Conservation (phyloP, 2,329 filamentous ascomycete genomes). For the Sclerotinia minor region DNA sequence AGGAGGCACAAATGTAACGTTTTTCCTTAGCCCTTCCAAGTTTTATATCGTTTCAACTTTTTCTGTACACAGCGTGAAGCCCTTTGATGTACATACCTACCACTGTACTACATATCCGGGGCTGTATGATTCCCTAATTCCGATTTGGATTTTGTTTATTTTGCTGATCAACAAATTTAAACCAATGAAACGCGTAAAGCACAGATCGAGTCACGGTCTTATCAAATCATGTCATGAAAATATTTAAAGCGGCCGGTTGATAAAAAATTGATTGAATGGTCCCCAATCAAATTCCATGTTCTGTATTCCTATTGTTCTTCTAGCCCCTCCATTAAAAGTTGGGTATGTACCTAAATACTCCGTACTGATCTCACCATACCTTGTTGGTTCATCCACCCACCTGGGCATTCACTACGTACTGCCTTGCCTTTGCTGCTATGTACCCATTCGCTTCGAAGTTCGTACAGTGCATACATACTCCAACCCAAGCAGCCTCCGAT, state of each 20-base stretch:
- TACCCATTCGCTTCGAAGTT: too few relatives aligned
- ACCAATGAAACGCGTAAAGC: slow-evolving; percentile 15
- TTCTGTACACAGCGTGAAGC: neutral
- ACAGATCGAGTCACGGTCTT: neutral
- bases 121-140: neutral
- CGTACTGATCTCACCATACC: neutral
- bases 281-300: neutral
- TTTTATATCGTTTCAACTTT: neutral
- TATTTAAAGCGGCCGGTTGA: neutral
- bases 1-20: neutral
- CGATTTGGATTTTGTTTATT: neutral
- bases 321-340: neutral
- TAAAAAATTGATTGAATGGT: neutral
- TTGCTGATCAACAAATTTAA: neutral
- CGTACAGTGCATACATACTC: neutral
- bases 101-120: neutral
- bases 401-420: neutral
- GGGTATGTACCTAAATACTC: too few relatives aligned
- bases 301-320: neutral
- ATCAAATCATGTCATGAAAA: too few relatives aligned
- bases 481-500: neutral
- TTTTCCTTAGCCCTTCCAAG: neutral
- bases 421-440: too few relatives aligned
- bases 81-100: neutral
- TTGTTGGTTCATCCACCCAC: neutral